These are phyloP conservation scores for Phytophthora colocasiae DNA, from an alignment of 352 stramenopile genomes.

Conservation along the genomic window DNA sequence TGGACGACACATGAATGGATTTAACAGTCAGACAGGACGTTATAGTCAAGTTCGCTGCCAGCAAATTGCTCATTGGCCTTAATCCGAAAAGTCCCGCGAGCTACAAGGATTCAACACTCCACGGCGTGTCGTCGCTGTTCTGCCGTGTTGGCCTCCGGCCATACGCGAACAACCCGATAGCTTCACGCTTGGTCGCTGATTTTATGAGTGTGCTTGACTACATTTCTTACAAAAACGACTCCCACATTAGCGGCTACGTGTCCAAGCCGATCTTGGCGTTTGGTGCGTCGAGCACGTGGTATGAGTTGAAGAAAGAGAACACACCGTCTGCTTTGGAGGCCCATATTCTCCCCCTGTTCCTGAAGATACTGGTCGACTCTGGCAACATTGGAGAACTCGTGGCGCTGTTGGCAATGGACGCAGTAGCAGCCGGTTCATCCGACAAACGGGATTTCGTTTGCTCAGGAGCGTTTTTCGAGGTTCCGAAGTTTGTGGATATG, in stretches of 20 bases:
- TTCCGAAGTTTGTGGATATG: slow-evolving; percentile 1
- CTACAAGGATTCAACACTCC: slow-evolving; percentile 6
- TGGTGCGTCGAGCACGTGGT: not conserved
- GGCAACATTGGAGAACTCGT: slow-evolving; percentile 2
- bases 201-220: too few relatives aligned
- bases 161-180: too few relatives aligned
- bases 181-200: too few relatives aligned
- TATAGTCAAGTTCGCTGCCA: not conserved
- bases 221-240: too few relatives aligned
- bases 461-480: not conserved
- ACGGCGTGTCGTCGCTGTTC: slow-evolving; percentile 32
- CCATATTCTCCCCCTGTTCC: slow-evolving; percentile 2
- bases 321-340: not conserved
- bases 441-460: not conserved
- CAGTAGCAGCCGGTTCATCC: not conserved
- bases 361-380: slow-evolving; percentile 1
- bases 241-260: too few relatives aligned
- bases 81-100: not conserved
- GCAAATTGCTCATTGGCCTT: slow-evolving; percentile 14
- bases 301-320: too few relatives aligned
- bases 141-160: too few relatives aligned
- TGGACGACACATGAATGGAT: not conserved
- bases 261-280: slow-evolving; percentile 1
- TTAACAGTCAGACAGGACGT: not conserved
- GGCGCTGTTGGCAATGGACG: not conserved